Base-by-base conservation (phyloP, 1,284 basidiomycete species). In the Hypsizygus ulmarius region DNA sequence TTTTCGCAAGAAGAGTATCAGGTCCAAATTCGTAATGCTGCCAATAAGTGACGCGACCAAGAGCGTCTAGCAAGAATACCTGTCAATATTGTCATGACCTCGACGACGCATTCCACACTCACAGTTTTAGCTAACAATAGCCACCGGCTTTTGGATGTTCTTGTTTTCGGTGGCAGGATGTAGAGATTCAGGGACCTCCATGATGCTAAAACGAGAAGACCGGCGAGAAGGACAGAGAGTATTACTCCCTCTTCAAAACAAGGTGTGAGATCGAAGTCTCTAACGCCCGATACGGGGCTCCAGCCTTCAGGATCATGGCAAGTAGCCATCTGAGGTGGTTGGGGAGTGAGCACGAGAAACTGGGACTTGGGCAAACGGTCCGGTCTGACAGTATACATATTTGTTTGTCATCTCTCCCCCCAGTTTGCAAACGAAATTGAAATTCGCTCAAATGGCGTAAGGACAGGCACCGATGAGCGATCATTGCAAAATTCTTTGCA, bases 181-280 rank as follows among this genome's bases (percentile, higher is more conserved):
- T 28, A 52, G 32, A 75, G 51, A 42, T 63, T 43, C 45, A 67
- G 60, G 50, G 70, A 63, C 49, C 72, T 74, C 16, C 68, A 51
- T 16, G 73, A 51, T 5, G 71, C 71, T 7, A 70, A 56, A 43
- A 82, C 18, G 39, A 82, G 51, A 49, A 89, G 65, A 14, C 75
- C 30, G 1, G 73, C 64, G 28, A 86, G 68, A 1, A 86, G 63
- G 0, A 72, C 59, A 0, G 84, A 72, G 2, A 87, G 63, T 0
- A 92, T 38, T n/a, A 84, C 61, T 27, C 79, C 82, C 54, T 89
- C 84, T 61, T 95, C 88, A 58, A 90, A 92, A 66, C 94, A 97
- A 5, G 82, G 78, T 0, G 92, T 89, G 10, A 89, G 62, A 67
- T 97, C 93, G 60, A 93, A 90, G 19, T 79, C 72, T 47, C 90